A percentile compares a stretch with the other conserved stretches of the same genome.
Evolutionary conservation across 1,284 basidiomycete genomes (phyloP).

Genomic region (Heterobasidion annosum): DNA sequence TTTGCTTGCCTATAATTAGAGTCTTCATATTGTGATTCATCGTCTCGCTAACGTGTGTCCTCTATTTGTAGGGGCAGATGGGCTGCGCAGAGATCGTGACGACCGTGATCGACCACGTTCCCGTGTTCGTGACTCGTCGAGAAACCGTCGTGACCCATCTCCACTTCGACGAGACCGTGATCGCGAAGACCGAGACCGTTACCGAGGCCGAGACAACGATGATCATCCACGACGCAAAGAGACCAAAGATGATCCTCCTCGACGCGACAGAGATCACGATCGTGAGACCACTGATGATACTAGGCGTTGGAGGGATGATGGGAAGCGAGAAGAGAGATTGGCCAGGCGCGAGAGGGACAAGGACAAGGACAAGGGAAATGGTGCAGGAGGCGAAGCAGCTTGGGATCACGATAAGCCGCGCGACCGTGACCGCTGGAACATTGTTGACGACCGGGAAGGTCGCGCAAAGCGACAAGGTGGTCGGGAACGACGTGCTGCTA

Average conservation of each 20-base stretch:
- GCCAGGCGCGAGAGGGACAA: constrained; percentile 43
- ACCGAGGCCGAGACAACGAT: constrained; percentile 30
- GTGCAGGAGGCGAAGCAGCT: constrained; percentile 19
- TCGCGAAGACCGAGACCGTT: constrained; percentile 28
- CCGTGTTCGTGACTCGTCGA: constrained; percentile 49
- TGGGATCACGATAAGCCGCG: constrained; percentile 20
- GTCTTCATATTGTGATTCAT: background rate
- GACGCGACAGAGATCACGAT: constrained; percentile 25
- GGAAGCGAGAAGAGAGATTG: constrained; percentile 66
- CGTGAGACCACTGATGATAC: constrained; percentile 49
- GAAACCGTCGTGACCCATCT: constrained; percentile 47
- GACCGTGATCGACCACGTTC: constrained; percentile 51
- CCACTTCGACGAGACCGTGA: constrained; percentile 32
- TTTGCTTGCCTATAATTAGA: constrained; percentile 5
- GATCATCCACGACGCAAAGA: constrained; percentile 28
- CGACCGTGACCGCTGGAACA: constrained; percentile 53
- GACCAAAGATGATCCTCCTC: constrained; percentile 28
- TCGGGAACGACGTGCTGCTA: constrained; percentile 45
- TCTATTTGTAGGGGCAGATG: constrained; percentile 33
- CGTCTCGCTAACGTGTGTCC: constrained; percentile 4
- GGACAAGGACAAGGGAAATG: constrained; percentile 15
- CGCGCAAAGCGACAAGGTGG: constrained; percentile 47
- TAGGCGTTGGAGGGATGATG: constrained; percentile 69
- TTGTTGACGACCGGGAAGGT: constrained; percentile 54
- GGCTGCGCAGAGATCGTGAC: constrained; percentile 48